Base-by-base conservation (phyloP, 441 rosid genomes). In the Theobroma grandiflorum region DNA sequence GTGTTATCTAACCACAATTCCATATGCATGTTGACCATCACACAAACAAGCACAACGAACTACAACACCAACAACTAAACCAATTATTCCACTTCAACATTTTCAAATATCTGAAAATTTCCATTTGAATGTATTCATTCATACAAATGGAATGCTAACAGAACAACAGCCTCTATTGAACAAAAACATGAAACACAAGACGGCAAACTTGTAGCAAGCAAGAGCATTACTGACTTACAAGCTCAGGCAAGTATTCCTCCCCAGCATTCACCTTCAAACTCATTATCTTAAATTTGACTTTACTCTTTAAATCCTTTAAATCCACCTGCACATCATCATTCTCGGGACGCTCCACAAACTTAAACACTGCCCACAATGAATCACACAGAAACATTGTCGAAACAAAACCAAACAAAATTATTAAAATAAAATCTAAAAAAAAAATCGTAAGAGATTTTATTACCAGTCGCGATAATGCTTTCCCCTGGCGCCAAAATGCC, bases 281-380 rank as follows among this genome's bases (percentile, higher is more conserved):
- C 94, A 91, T 90, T 74, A 92, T 91, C 89, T 92, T 92, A 81
- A 92, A 92, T 86, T 92, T 92, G 80, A 85, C 94, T 83, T 83
- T 90, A 79, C 88, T 88, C 88, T 89, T 92, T 83, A 89, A 91
- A 49, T 88, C 89, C n/a, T 89, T 92, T 83, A 89, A 91, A 49
- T 88, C 89, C n/a, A 82, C 66, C 20, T 70, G 91, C 65, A 82
- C 90, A 69, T 89, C 92, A 37, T 89, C 85, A 79, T 87, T 90
- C 85, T 92, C 96, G 14, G 94, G 96, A 4, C 82, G 88, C 81
- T 92, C 96, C 82, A 92, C 93, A 61, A 92, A 92, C 89, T 92
- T 92, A 64, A 92, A 92, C 76, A 92, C 96, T 92, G 85, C 57
- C 67, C 71, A 76, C 58, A 33, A 69, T 33, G 61, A 61, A 80